Evolutionary conservation across 257 asterid genomes (phyloP).

Genomic region (Gentiana straminea): DNA sequence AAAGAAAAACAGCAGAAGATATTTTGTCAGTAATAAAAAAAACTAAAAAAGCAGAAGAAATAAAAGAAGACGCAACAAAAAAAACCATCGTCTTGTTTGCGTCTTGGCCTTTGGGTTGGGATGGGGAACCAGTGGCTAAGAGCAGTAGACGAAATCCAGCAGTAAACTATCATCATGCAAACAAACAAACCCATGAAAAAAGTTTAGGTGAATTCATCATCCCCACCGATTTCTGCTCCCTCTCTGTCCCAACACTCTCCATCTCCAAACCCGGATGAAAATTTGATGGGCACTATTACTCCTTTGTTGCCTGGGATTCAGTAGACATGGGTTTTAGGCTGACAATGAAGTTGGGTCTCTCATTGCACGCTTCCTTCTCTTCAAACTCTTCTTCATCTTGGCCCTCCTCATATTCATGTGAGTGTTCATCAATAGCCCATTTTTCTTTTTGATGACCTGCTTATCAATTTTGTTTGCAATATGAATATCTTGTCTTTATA

Average conservation of each 20-base stretch:
- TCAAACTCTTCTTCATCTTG: conserved; percentile 43
- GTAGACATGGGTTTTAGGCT: conserved; percentile 59
- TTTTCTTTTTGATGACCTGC: not conserved
- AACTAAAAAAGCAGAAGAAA: not conserved
- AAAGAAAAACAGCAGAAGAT: too few relatives aligned
- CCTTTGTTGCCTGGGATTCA: conserved; percentile 12
- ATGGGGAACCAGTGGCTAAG: conserved; percentile 79
- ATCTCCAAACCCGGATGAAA: conserved; percentile 7
- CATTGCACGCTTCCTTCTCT: conserved; percentile 51
- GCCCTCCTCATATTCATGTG: conserved; percentile 30
- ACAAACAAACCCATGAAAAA: too few relatives aligned
- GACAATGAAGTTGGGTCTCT: conserved; percentile 53
- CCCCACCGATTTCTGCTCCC: conserved; percentile 17
- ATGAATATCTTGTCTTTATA: too few relatives aligned
- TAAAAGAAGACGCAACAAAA: conserved; percentile 9
- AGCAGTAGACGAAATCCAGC: conserved; percentile 23
- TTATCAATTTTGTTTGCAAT: too few relatives aligned
- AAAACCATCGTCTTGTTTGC: not conserved
- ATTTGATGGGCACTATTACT: conserved; percentile 15
- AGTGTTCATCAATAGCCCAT: not conserved
- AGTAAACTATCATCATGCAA: conserved; percentile 6
- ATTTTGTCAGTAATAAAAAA: too few relatives aligned
- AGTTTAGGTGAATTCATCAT: not conserved
- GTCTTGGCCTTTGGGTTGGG: conserved; percentile 16
- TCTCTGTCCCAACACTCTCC: conserved; percentile 12